Conservation (phyloP, 305 asterid species). For the Ilex paraguariensis region DNA sequence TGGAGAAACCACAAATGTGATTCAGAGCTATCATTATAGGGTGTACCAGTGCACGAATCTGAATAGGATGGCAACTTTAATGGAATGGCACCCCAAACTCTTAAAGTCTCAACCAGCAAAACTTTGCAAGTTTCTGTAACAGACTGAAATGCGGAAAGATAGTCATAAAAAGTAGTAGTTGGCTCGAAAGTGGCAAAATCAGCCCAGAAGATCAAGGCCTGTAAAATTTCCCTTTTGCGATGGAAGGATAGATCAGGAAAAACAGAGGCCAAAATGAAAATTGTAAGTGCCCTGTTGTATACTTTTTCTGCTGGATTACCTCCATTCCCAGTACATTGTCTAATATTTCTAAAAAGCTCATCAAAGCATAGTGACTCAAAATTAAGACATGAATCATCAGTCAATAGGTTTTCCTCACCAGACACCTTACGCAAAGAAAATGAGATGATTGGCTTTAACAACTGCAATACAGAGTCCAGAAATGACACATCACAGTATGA, state of each 20-base stretch:
- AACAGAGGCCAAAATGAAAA: conserved; percentile 75
- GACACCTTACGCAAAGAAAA: conserved; percentile 68
- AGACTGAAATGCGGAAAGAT: conserved; percentile 82
- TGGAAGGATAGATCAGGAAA: conserved; percentile 67
- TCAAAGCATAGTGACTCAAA: conserved; percentile 88
- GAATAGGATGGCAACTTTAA: conserved; percentile 34
- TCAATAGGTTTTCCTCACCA: conserved; percentile 48
- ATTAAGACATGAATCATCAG: conserved; percentile 50
- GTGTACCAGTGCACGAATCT: conserved; percentile 32
- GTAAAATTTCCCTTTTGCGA: conserved; percentile 51
- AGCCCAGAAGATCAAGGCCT: conserved; percentile 53
- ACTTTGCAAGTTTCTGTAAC: conserved; percentile 68
- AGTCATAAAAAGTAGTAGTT: conserved; percentile 58
- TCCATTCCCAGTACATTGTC: conserved; percentile 24
- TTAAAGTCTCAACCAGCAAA: conserved; percentile 44
- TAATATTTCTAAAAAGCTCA: conserved; percentile 61
- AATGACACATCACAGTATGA: conserved; percentile 78
- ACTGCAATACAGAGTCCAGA: conserved; percentile 64
- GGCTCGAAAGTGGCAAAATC: conserved; percentile 62
- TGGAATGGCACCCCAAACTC: conserved; percentile 66
- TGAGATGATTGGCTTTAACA: conserved; percentile 78
- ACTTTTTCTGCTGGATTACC: conserved; percentile 36
- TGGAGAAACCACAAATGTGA: conserved; percentile 52
- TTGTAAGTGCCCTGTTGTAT: conserved; percentile 52
- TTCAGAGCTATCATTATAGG: conserved; percentile 37